Conservation (phyloP, 2,329 filamentous ascomycete species). For the Periconia digitata region DNA sequence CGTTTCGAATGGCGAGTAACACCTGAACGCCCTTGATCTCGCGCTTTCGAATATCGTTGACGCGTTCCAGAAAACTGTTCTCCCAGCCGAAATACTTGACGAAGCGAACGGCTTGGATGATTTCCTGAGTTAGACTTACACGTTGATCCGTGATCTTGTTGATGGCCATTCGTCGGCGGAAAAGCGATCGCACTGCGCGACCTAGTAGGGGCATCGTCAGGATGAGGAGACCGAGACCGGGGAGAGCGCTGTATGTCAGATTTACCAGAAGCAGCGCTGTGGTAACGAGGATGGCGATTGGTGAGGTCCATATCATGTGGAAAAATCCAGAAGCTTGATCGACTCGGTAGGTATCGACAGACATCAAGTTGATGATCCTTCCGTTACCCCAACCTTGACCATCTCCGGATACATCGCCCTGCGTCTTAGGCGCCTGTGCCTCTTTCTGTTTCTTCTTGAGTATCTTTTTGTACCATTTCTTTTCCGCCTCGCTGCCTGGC, state of each 20-base stretch:
- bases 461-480: conserved; percentile 54
- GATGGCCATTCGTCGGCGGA: conserved; percentile 74
- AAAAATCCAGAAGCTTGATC: conserved; percentile 87
- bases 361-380: conserved; percentile 90
- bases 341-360: conserved; percentile 89
- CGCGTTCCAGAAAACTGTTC: conserved; percentile 75
- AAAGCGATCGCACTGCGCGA: conserved; percentile 73
- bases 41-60: conserved; percentile 70
- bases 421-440: conserved; percentile 40
- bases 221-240: conserved; percentile 81
- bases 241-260: conserved; percentile 83
- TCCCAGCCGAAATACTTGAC: conserved; percentile 99
- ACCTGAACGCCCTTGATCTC: conserved; percentile 86
- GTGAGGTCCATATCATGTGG: conserved; percentile 88
- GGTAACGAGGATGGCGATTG: conserved; percentile 75
- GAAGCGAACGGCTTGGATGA: conserved; percentile 85
- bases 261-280: conserved; percentile 82
- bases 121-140: conserved; percentile 89
- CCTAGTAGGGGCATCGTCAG: conserved; percentile 78
- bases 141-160: conserved; percentile 94
- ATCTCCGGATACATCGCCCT: conserved; percentile 62
- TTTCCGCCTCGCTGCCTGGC: conserved; percentile 53
- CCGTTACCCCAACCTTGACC: conserved; percentile 90
- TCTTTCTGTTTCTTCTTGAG: conserved; percentile 45
- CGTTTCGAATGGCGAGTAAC: conserved; percentile 79